Evolutionary conservation across 2,329 filamentous ascomycete genomes (phyloP), one percentile per base, ranked within the genome.

Genomic region (Pyrenophora tritici-repentis): DNA sequence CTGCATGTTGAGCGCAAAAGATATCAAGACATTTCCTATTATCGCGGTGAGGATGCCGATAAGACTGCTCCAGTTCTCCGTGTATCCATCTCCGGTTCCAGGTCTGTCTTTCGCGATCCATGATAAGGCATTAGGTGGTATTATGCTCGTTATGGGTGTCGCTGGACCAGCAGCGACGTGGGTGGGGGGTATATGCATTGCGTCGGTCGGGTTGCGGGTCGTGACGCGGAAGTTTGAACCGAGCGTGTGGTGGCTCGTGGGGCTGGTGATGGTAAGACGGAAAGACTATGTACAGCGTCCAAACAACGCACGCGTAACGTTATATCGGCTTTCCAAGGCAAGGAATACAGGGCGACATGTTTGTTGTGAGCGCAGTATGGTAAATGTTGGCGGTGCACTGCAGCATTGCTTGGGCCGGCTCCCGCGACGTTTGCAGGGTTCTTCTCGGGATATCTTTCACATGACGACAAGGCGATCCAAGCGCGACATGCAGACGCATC

Each of bases 31-130:
- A 67, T 99, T 99, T 48, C 94, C 94, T 43, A 88, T 83, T 66
- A 99, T 95, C 42, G 94, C 92, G 2, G 92, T 96, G 46, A 93
- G 76, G 67, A 99, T 97, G 63, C 94, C 94, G 68, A 99, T 97
- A 46, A 97, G 79, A 20, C 91, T 95, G 39, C 91, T 96, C 92
- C 93, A 97, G 58, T 73, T 73, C 55, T 74, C 75, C 16, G 59
- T 48, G 41, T 66, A 65, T 39, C 53, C 55, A 16, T 38, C 42
- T 10, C 37, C 47, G 29, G 35, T 41, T 14, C 49, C 55, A n/a
- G 56, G 56, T 1, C 44, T 49, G 18, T 41, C 48, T 31, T 54
- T 57, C 5, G 54, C 46, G 29, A 54, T 39, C 42, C 51, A 57
- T 17, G 58, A 36, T 13, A 49, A 32, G 44, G 29, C 49, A 50